Evolutionary conservation across 202 grass and related monocot genomes (phyloP), one percentile per base, ranked within the genome.

Genomic region (Cymbopogon flexuosus): DNA sequence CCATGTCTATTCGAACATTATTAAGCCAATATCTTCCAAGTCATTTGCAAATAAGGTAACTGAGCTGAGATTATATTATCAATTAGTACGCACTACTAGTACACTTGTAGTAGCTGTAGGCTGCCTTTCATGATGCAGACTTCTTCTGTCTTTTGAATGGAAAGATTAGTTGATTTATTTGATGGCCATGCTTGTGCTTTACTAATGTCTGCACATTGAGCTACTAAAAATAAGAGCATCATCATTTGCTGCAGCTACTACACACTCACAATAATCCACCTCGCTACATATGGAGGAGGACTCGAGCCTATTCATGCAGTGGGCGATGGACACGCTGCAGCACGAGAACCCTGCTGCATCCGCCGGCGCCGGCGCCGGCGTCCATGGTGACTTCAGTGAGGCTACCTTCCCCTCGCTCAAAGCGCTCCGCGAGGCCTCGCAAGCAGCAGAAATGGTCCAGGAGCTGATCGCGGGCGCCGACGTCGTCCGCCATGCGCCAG

Each of bases 381-480:
- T 35, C 34, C 34, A 35, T 0, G 34, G 4, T 35, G 11, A 34
- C 71, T 14, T 8, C 16, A 40, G 19, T 59, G 46, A 70, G 24
- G 59, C 31, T 2, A 58, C 21, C 19, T 89, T 89, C 72, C 82
- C 72, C 43, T 85, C 87, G 1, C 65, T 88, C 65, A 65, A 88
- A 8, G 70, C 76, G 4, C 64, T 84, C 22, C 81, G 77, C 19
- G 43, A 76, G 29, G 59, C 68, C 60, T 60, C 80, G 4, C 19
- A 87, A 2, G n/a, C 43, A 40, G 21, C 59, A 0, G 30, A 76
- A 8, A 14, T 77, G 45, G 47, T 81, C 37, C 35, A 56, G 42
- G 87, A 81, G 49, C 21, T 59, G 12, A 59, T 62, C 22, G 31
- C 6, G 35, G 35, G 35, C 35, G 35, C 35, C 35, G 35, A 37